Base-by-base conservation (phyloP, 805 yeast genomes). In the Yamadazyma sp. region DNA sequence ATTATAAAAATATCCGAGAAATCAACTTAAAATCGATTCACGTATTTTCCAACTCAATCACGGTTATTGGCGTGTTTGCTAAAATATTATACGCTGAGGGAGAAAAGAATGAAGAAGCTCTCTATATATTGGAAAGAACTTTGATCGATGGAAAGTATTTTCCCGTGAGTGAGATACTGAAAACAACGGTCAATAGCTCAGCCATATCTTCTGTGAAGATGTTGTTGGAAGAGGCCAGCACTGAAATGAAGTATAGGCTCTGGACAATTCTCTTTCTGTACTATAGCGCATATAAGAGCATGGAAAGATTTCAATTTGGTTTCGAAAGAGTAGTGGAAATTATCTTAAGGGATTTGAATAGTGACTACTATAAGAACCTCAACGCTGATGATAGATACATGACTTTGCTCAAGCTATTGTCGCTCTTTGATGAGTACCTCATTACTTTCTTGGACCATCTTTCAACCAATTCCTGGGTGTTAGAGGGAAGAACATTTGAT, bases 241-340 rank as follows among this genome's bases (percentile, higher is more conserved):
- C 83, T 15, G 82, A 77, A 15, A 71, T 88, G 54, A 77, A 76
- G 39, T 61, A 89, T 25, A 80, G 81, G 37, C 60, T 93, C 2
- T 90, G 97, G 95, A 77, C 76, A 21, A 70, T 83, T 16, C 62
- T 90, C 12, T 70, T 87, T 32, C 77, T 73, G 45, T 72, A 73
- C 38, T 85, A 83, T 48, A 53, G 51, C 15, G 54, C 50, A 6
- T 49, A 46, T 11, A 35, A 44, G 6, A 44, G 53, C 15, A 28
- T 59, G 2, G 56, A 57, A 0, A 66, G 71, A 16, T 67, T 72
- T 22, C 64, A 70, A 26, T 47, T 50, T 12, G 80, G 85, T 0
- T 74, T 82, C 46, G 77, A 75, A 29, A 66, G 64, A 18, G 75
- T 77, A 10, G 41, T 87, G 2, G 51, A 55, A 2, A 60, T 78